phyloP scores from a whole-genome alignment of 495 filamentous ascomycete genomes.

The Cudoniella acicularis region DNA sequence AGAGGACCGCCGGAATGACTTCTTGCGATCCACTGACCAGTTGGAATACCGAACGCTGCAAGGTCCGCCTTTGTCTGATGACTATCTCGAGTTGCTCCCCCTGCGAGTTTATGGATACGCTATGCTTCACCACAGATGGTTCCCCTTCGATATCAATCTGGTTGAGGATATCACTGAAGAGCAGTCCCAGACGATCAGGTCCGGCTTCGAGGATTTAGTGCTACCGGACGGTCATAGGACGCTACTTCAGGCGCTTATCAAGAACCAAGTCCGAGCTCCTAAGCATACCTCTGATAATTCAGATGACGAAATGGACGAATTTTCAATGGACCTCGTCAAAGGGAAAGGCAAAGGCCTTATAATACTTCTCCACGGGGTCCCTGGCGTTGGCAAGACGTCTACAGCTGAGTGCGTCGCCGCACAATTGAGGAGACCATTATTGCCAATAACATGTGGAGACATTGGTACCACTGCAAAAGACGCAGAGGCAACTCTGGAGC shows the following conservation, averaged over 20 bases:
- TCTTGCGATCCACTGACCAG: neutral
- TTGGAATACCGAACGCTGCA: neutral
- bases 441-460: slow-evolving; percentile 31
- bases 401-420: slow-evolving; percentile 28
- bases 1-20: neutral
- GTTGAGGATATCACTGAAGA: neutral
- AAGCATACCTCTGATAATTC: neutral
- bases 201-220: neutral
- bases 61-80: neutral
- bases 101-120: neutral
- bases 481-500: slow-evolving; percentile 39
- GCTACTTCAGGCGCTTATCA: neutral
- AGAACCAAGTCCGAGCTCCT: neutral
- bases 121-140: neutral
- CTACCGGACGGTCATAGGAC: neutral
- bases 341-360: slow-evolving; percentile 46
- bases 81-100: neutral
- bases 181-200: neutral
- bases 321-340: slow-evolving; percentile 30
- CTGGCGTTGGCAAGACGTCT: slow-evolving; percentile 47
- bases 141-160: neutral
- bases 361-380: slow-evolving; percentile 48
- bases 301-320: neutral
- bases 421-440: slow-evolving; percentile 27
- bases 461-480: slow-evolving; percentile 31